Percentiles rank a stretch among this genome's conserved stretches.
phyloP scores from a whole-genome alignment of 495 filamentous ascomycete species.

The Neurospora sp. region DNA sequence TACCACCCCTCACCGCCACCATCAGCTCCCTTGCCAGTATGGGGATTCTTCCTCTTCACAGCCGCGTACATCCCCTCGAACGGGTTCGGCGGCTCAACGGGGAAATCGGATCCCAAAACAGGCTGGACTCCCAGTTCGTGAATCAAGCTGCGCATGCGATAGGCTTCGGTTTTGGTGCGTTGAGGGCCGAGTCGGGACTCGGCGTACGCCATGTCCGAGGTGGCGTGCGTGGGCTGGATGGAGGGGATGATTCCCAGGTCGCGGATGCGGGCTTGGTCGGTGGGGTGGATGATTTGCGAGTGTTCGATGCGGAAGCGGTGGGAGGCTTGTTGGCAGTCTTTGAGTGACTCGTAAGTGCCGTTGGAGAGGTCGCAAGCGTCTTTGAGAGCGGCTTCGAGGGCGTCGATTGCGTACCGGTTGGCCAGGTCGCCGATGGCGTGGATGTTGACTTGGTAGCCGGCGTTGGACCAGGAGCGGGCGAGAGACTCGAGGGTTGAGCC shows the following conservation, averaged over 20 bases:
- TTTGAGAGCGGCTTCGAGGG: constrained; percentile 36
- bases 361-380: constrained; percentile 31
- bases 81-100: constrained; percentile 51
- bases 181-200: constrained; percentile 41
- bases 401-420: constrained; percentile 47
- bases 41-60: constrained; percentile 41
- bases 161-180: constrained; percentile 41
- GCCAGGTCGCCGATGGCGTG: constrained; percentile 58
- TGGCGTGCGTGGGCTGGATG: constrained; percentile 61
- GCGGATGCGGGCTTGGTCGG: constrained; percentile 44
- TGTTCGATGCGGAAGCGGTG: constrained; percentile 56
- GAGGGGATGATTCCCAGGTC: constrained; percentile 49
- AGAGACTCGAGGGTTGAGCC: constrained; percentile 38
- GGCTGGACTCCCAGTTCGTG: constrained; percentile 26
- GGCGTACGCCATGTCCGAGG: constrained; percentile 52
- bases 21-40: constrained; percentile 36
- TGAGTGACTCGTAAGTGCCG: constrained; percentile 10
- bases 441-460: constrained; percentile 49
- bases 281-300: constrained; percentile 53
- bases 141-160: constrained; percentile 44
- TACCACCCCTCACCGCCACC: constrained; percentile 42
- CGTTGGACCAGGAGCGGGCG: constrained; percentile 38
- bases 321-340: constrained; percentile 29
- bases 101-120: constrained; percentile 54
- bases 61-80: constrained; percentile 56